Base-by-base conservation (phyloP, 169 alveolate species). In the Plasmodium cynomolgi region DNA sequence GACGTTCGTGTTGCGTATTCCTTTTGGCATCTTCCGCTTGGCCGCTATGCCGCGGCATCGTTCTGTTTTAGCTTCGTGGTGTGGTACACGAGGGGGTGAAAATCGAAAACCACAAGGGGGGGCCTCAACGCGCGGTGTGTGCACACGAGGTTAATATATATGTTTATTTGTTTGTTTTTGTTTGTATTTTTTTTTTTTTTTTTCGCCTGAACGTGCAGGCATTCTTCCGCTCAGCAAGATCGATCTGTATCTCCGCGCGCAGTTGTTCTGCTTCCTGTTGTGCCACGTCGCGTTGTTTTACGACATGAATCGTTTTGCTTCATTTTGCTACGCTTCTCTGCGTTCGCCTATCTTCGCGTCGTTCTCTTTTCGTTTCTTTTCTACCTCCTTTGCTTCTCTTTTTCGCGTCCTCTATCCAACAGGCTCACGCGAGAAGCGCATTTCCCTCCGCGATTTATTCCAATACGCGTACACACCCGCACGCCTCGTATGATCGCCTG, bases 161-260 rank as follows among this genome's bases (percentile, higher is more conserved):
- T 68, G n/a, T 23, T n/a, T 68, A 29, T 68, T 26, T 68, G 6
- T 68, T 0, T 62, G 3, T 62, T 13, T 62, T 11, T 56, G 0
- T 62, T 68, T 68, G 15, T 62, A 23, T 62, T 62, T 68, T 68
- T 23, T 68, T 68, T 68, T 23, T 68, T 68, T 23, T 68, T 68
- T 68, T 68, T 68, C n/a, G 77, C 77, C 31, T 68, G 77, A 68
- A 68, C n/a, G 41, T 26, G 31, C 77, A 23, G 77, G 77, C n/a
- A 68, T 68, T 68, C n/a, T 6, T 68, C 20, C 77, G n/a, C n/a
- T 68, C n/a, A 7, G 37, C 9, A 68, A 68, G 9, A 68, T 68
- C 77, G 77, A 68, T 29, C 31, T 68, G 77, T 29, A 68, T 68
- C 15, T 6, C 31, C 15, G 39, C 77, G 7, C 33, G 77, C 31